These are phyloP conservation scores for Trichoderma endophyticum DNA, from an alignment of 2,329 filamentous ascomycete genomes.

Conservation along the genomic window DNA sequence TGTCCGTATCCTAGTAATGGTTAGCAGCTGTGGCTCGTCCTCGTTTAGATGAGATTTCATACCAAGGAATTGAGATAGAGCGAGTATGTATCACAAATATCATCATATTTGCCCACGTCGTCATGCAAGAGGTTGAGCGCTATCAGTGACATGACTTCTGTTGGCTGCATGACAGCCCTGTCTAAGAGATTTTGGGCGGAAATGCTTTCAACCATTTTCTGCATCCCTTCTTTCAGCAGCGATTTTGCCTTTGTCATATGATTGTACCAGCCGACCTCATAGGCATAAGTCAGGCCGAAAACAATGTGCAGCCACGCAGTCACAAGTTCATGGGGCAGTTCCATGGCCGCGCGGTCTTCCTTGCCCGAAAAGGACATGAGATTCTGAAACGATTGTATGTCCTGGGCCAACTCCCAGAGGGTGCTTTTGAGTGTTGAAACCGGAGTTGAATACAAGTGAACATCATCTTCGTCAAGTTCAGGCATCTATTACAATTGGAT, in stretches of 20 bases:
- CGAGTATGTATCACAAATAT: slow-evolving; percentile 42
- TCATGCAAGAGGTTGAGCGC: slow-evolving; percentile 39
- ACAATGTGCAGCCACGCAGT: slow-evolving; percentile 43
- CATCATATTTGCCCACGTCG: slow-evolving; percentile 35
- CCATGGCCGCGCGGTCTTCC: slow-evolving; percentile 30
- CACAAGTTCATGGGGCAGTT: slow-evolving; percentile 36
- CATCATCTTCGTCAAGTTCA: slow-evolving; percentile 9
- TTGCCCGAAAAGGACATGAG: slow-evolving; percentile 29
- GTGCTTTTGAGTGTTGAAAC: slow-evolving; percentile 18
- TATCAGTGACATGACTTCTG: slow-evolving; percentile 42
- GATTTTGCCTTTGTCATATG: slow-evolving; percentile 32
- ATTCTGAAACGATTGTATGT: slow-evolving; percentile 30
- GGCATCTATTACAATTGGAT: slow-evolving; percentile 16
- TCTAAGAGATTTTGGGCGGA: slow-evolving; percentile 33
- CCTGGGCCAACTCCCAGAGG: slow-evolving; percentile 26
- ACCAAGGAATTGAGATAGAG: slow-evolving; percentile 42
- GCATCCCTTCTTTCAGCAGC: slow-evolving; percentile 36
- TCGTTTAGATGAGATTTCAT: not conserved
- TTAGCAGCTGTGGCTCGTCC: not conserved
- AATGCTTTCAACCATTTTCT: slow-evolving; percentile 35
- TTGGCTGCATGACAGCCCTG: slow-evolving; percentile 39
- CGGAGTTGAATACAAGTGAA: not conserved
- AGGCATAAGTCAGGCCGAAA: slow-evolving; percentile 32
- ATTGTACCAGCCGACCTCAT: slow-evolving; percentile 27
- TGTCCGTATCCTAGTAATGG: slow-evolving; percentile 37